A percentile compares a stretch with the other conserved stretches of the same genome.
These are phyloP conservation scores for Chaetoceros tenuissimus DNA, from an alignment of 108 stramenopile species.

Conservation along the genomic window DNA sequence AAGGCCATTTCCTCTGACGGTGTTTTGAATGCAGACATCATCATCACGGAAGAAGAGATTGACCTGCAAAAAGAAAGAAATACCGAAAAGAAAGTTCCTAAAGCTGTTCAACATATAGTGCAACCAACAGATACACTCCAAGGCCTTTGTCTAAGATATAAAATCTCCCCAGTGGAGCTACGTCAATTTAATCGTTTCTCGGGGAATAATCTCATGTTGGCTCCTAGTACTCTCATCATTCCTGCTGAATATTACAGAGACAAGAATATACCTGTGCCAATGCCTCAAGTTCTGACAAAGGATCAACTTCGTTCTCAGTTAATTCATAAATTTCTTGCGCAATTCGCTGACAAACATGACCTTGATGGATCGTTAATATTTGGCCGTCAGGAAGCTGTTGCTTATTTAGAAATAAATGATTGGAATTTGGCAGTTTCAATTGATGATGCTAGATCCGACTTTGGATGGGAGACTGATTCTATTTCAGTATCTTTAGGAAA, in stretches of 20 bases:
- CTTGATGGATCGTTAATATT: constrained; percentile 1
- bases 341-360: constrained; percentile 7
- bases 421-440: constrained; percentile 40
- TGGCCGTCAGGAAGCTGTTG: constrained; percentile 26
- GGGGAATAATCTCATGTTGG: constrained; percentile 41
- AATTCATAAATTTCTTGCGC: no score
- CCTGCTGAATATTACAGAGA: constrained; percentile 13
- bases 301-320: constrained; percentile 23
- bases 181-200: constrained; percentile 50
- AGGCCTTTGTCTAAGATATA: constrained; percentile 53
- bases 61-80: not conserved
- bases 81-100: not conserved
- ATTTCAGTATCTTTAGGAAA: no score
- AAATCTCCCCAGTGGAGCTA: constrained; percentile 40
- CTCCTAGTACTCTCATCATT: constrained; percentile 41
- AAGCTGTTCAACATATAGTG: constrained; percentile 23
- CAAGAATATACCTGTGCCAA: not conserved
- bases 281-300: constrained; percentile 9
- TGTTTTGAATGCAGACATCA: not conserved
- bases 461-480: not conserved
- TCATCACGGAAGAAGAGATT: not conserved
- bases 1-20: not conserved
- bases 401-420: constrained; percentile 48
- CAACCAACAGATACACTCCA: constrained; percentile 44
- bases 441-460: constrained; percentile 18